Conservation (phyloP, 2,329 filamentous ascomycete genomes). For the Alternaria triticina region DNA sequence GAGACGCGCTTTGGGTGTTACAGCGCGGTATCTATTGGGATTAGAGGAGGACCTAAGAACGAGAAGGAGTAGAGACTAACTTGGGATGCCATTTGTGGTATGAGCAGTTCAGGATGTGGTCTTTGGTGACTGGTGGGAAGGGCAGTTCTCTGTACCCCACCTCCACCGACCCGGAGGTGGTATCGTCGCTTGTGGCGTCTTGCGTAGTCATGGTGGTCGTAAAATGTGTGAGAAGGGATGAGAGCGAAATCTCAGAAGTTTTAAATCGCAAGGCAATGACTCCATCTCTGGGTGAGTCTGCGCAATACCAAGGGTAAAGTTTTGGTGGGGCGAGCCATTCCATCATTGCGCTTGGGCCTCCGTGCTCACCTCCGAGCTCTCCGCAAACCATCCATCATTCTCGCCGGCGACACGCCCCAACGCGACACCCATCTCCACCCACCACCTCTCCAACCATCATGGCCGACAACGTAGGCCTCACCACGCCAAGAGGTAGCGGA, state of each 20-base stretch:
- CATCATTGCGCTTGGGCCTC: slow-evolving; percentile 22
- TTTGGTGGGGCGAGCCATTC: slow-evolving; percentile 35
- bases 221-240: background rate
- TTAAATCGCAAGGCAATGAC: slow-evolving; percentile 10
- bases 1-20: slow-evolving; percentile 85
- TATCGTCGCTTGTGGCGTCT: background rate
- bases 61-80: slow-evolving; percentile 48
- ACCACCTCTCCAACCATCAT: slow-evolving; percentile 56
- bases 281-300: slow-evolving; percentile 38
- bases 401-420: background rate
- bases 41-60: background rate
- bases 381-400: slow-evolving; percentile 15
- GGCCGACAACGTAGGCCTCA: slow-evolving; percentile 97
- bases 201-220: slow-evolving; percentile 30
- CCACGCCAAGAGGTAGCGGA: slow-evolving; percentile 90
- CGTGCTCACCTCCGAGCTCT: slow-evolving; percentile 28
- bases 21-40: slow-evolving; percentile 70
- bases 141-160: slow-evolving; percentile 55
- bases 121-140: slow-evolving; percentile 83
- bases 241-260: background rate
- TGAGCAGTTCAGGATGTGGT: slow-evolving; percentile 92
- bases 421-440: background rate
- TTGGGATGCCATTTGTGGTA: slow-evolving; percentile 90
- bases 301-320: slow-evolving; percentile 21
- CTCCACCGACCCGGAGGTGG: slow-evolving; percentile 7